These are phyloP conservation scores for Botrytis aclada DNA, from an alignment of 2,329 filamentous ascomycete species.

Conservation along the genomic window DNA sequence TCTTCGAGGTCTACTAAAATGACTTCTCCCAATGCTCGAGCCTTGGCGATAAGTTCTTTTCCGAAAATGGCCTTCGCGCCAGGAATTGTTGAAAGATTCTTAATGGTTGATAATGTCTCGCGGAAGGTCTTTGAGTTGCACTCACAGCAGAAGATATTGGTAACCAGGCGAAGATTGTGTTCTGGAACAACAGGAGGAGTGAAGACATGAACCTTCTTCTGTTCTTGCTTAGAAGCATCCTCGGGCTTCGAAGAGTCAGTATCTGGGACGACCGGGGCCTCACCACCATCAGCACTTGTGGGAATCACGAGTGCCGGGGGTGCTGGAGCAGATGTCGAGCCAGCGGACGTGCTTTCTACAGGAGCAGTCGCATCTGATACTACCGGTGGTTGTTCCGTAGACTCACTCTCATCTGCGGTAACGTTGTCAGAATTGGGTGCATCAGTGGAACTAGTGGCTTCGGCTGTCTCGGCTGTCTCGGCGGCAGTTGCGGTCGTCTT, in stretches of 20 bases:
- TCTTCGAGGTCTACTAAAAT: constrained; percentile 83
- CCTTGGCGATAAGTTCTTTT: constrained; percentile 85
- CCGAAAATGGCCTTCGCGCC: constrained; percentile 88
- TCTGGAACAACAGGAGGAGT: constrained; percentile 83
- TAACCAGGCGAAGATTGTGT: constrained; percentile 86
- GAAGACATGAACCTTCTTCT: constrained; percentile 49
- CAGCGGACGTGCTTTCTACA: not conserved
- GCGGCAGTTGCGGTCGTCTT: constrained; percentile 33
- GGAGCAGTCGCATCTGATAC: not conserved
- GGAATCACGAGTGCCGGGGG: not conserved
- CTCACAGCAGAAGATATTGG: constrained; percentile 94
- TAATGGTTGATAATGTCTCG: constrained; percentile 97
- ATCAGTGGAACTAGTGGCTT: constrained; percentile 19
- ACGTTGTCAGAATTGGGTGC: constrained; percentile 21
- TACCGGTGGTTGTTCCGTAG: constrained; percentile 9
- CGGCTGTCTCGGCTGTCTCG: constrained; percentile 28
- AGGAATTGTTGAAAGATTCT: constrained; percentile 90
- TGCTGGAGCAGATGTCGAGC: not conserved
- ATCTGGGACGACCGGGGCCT: constrained; percentile 6
- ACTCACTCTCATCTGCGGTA: constrained; percentile 6
- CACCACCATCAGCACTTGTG: constrained; percentile 9
- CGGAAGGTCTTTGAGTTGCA: constrained; percentile 98
- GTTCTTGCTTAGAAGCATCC: constrained; percentile 30
- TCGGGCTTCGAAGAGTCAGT: constrained; percentile 32
- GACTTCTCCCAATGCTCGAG: constrained; percentile 76